A percentile compares a stretch with the other conserved stretches of the same genome.
These are phyloP conservation scores for Sclerotinia minor DNA, from an alignment of 2,329 filamentous ascomycete species.

Conservation along the genomic window DNA sequence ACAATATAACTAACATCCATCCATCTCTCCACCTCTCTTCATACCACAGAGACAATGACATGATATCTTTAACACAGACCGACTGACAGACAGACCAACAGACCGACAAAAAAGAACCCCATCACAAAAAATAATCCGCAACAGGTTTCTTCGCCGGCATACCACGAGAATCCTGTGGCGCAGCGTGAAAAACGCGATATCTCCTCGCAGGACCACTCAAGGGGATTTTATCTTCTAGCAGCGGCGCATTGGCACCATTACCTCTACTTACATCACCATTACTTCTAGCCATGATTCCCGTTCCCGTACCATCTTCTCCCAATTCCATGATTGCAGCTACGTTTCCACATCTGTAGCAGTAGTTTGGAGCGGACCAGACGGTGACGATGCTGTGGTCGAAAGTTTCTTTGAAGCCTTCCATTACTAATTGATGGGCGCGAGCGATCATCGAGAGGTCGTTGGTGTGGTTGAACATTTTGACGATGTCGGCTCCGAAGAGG, in stretches of 20 bases:
- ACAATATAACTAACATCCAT: too few relatives aligned
- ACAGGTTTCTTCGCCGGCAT: conserved; percentile 99
- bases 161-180: conserved; percentile 89
- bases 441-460: conserved; percentile 93
- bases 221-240: conserved; percentile 53
- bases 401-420: conserved; percentile 99
- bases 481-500: conserved; percentile 92
- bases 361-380: conserved; percentile 97
- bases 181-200: conserved; percentile 94
- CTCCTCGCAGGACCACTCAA: conserved; percentile 76
- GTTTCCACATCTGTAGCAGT: conserved; percentile 90
- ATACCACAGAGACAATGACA: too few relatives aligned
- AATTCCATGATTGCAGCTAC: conserved; percentile 94
- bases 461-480: conserved; percentile 91
- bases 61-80: too few relatives aligned
- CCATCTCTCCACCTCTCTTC: too few relatives aligned
- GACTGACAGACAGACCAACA: too few relatives aligned
- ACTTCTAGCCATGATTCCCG: conserved; percentile 45
- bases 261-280: conserved; percentile 54
- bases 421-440: conserved; percentile 93
- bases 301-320: conserved; percentile 80
- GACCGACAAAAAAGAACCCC: conserved; percentile 48
- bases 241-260: conserved; percentile 49
- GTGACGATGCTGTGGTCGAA: conserved; percentile 95
- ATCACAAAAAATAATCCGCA: conserved; percentile 86